Percentiles rank a stretch among this genome's conserved stretches.
phyloP scores from a whole-genome alignment of 257 asterid genomes.

The Solanum piurae region DNA sequence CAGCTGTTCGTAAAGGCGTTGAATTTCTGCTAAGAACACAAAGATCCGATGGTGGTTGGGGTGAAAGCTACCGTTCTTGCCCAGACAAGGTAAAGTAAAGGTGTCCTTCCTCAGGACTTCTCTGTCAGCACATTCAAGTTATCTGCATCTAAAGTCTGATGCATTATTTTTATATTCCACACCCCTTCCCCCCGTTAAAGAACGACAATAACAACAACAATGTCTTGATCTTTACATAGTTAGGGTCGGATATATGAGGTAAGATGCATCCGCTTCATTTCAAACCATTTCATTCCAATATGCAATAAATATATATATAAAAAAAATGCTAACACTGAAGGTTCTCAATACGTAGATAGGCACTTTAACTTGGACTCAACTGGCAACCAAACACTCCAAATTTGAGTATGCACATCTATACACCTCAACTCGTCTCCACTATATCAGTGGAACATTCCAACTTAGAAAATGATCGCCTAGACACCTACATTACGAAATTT shows the following conservation, averaged over 20 bases:
- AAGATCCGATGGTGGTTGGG: constrained; percentile 75
- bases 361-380: neutral
- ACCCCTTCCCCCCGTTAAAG: neutral
- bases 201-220: neutral
- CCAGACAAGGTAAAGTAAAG: constrained; percentile 45
- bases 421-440: neutral
- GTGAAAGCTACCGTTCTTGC: constrained; percentile 78
- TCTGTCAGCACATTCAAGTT: neutral
- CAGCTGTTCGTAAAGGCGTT: constrained; percentile 45
- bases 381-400: neutral
- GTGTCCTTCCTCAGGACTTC: neutral
- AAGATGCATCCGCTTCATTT: neutral
- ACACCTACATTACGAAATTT: neutral
- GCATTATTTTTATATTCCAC: neutral
- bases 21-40: constrained; percentile 49
- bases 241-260: neutral
- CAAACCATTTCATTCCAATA: neutral
- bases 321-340: neutral
- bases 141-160: neutral
- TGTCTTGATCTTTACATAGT: neutral
- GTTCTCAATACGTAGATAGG: neutral
- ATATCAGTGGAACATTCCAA: neutral
- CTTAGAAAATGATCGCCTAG: neutral
- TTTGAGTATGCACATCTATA: neutral
- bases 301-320: neutral